Percentiles rank a stretch among this genome's conserved stretches.
Conservation (phyloP, 2,329 filamentous ascomycete genomes). For the Saccharata proteae region DNA sequence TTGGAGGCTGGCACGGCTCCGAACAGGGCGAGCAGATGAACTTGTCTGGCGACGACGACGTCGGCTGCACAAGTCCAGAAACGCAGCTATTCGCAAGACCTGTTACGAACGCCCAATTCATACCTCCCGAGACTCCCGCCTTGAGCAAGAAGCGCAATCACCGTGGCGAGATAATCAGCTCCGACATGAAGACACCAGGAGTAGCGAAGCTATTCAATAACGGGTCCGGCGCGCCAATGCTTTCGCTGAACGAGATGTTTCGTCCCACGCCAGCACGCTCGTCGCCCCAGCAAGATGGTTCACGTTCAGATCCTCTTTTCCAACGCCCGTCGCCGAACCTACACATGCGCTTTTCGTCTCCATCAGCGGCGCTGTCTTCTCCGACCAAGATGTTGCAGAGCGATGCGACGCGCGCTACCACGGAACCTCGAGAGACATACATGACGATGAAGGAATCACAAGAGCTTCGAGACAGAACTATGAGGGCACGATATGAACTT, state of each 20-base stretch:
- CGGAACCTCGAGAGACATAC: conserved; percentile 31
- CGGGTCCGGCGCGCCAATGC: conserved; percentile 17
- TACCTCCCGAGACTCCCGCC: conserved; percentile 29
- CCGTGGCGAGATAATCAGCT: conserved; percentile 29
- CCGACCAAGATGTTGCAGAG: conserved; percentile 20
- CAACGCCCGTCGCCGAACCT: conserved; percentile 35
- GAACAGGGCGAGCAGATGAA: background rate
- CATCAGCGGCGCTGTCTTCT: conserved; percentile 24
- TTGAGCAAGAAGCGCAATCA: conserved; percentile 27
- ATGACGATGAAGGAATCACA: conserved; percentile 34
- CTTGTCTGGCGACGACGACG: conserved; percentile 20
- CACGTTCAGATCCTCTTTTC: conserved; percentile 31
- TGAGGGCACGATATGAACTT: conserved; percentile 7
- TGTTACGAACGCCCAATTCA: conserved; percentile 23
- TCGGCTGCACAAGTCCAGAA: conserved; percentile 8
- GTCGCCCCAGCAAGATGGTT: conserved; percentile 26
- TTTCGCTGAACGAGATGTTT: conserved; percentile 36
- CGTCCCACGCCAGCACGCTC: conserved; percentile 33
- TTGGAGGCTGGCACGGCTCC: conserved; percentile 11
- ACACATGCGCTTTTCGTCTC: conserved; percentile 23
- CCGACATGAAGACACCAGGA: conserved; percentile 27
- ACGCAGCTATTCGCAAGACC: conserved; percentile 9
- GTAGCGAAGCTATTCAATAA: conserved; percentile 24
- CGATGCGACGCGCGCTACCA: conserved; percentile 17
- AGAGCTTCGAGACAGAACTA: conserved; percentile 20